Conservation (phyloP, 208 protist species). For the Leishmania aethiopica region DNA sequence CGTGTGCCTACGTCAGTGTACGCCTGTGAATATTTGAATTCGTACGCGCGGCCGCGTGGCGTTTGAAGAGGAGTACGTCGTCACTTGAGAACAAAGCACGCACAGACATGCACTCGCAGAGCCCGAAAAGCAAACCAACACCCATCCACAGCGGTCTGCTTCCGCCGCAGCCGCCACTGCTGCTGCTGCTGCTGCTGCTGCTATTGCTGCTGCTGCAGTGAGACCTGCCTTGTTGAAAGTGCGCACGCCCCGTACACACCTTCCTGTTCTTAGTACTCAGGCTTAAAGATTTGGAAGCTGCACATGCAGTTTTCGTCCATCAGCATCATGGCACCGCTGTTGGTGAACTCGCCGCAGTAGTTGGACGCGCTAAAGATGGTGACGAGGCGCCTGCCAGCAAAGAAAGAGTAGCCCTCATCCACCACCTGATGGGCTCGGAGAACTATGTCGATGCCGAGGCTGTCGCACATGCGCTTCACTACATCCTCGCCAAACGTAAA, state of each 20-base stretch:
- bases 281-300: constrained; percentile 96
- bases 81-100: neutral
- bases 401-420: constrained; percentile 99
- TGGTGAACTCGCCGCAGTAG: constrained; percentile 99
- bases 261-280: constrained; percentile 38
- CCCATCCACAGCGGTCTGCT: neutral
- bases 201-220: neutral
- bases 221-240: neutral
- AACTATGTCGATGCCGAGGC: constrained; percentile 98
- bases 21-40: neutral
- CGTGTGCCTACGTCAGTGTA: neutral
- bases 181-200: neutral
- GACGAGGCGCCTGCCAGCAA: constrained; percentile 97
- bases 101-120: neutral
- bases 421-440: constrained; percentile 98
- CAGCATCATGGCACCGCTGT: constrained; percentile 98
- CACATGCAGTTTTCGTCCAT: constrained; percentile 96
- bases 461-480: constrained; percentile 94
- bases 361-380: constrained; percentile 99
- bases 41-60: neutral
- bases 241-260: neutral
- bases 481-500: constrained; percentile 98
- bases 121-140: neutral
- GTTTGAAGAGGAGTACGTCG: neutral
- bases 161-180: neutral